phyloP scores from a whole-genome alignment of 2,329 filamentous ascomycete species.

The Neocucurbitaria cava region DNA sequence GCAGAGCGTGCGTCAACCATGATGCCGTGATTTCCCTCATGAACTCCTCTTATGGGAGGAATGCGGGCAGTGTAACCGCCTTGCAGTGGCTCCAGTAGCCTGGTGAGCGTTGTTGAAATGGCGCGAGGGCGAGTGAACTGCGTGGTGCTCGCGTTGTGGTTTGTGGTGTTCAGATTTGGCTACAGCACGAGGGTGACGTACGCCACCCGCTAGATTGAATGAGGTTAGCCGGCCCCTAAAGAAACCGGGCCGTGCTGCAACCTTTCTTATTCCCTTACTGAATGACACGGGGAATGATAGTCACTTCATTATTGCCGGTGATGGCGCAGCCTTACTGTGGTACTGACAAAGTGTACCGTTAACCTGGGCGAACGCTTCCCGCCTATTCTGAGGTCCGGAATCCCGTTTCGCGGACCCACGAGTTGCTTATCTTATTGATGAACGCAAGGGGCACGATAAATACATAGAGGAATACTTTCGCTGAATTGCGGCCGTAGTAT shows the following conservation, averaged over 20 bases:
- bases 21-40: background rate
- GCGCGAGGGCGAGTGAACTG: background rate
- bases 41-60: background rate
- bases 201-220: background rate
- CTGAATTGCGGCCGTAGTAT: too few species aligned
- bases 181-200: background rate
- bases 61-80: background rate
- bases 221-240: background rate
- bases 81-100: background rate
- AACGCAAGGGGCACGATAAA: background rate
- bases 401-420: too few species aligned
- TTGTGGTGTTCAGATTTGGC: background rate
- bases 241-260: background rate
- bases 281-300: background rate
- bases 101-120: background rate
- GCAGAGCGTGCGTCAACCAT: slow-evolving; percentile 18
- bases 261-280: background rate
- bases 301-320: too few species aligned
- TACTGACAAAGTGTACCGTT: too few species aligned
- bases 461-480: too few species aligned
- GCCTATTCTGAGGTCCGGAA: too few species aligned
- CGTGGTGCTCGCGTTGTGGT: background rate
- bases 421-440: too few species aligned
- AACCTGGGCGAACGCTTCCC: too few species aligned
- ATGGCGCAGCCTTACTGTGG: too few species aligned